Base-by-base conservation (phyloP, 495 filamentous ascomycete species). In the Daldinia childiae region DNA sequence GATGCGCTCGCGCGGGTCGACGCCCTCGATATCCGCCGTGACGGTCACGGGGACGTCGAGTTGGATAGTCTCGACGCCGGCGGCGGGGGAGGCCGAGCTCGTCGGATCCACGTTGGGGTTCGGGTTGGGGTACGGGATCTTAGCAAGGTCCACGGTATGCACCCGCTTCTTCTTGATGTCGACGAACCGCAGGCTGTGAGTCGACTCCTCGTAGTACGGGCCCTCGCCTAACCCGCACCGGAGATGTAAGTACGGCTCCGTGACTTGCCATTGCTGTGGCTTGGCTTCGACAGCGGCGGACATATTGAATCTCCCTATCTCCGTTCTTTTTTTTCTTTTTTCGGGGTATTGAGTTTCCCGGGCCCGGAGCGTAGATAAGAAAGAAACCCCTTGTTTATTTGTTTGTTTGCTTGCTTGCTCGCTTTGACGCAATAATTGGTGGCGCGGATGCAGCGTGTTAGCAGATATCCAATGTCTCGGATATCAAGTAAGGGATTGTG, bases 91-190 rank as follows among this genome's bases (percentile, higher is more conserved):
- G 12, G 79, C 80, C 21, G 90, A 86, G 3, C 90, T 92, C 64
- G 24, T 92, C 64, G 24, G 14, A 24, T 38, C 17, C 52, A 86
- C 79, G 38, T 77, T 80, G 26, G 95, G 82, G 75, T 92, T 24
- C 43, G 91, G 90, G 14, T 79, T 80, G 21, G 90, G 86, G 4
- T 90, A 91, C 63, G 36, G 11, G 8, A 36, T 7, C 52, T 86
- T 79, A 36, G 77, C 80, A n/a, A 95, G 82, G 74, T 93, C 87
- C 64, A 97, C 83, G 34, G 82, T 82, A 81, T 96, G 93, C 43
- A 97, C 77, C 68, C 90, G 88, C 76, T 91, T 84, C 67, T 92
- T 87, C 79, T 89, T 92, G 79, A 97, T 95, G 81, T 98, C 94
- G 66, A 97, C 89, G 79, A 95, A 97, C 69, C 94, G 92, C 41